Conservation (phyloP, 257 asterid genomes). For the Ligustrum vulgare region DNA sequence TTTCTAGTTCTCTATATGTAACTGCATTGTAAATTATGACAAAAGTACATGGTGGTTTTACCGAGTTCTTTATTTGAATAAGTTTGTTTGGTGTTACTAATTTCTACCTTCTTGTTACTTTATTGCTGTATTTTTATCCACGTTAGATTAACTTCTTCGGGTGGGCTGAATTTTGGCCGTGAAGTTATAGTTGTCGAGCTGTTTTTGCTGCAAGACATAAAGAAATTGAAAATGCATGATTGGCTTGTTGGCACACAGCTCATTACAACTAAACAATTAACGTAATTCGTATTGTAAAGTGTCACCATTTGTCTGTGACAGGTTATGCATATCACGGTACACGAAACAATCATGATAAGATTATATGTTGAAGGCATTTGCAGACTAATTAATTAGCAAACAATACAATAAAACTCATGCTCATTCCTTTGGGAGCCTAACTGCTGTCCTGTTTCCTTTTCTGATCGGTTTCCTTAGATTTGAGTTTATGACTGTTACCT, state of each 20-base stretch:
- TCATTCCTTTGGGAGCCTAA: conserved; percentile 8
- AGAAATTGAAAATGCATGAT: neutral
- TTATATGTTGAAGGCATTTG: neutral
- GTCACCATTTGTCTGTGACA: conserved; percentile 7
- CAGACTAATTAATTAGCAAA: neutral
- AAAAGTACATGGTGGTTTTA: neutral
- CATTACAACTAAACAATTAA: neutral
- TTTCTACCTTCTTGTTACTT: conserved; percentile 5
- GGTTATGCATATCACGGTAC: neutral
- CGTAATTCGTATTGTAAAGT: neutral
- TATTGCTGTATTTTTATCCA: too few species aligned
- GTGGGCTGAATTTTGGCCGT: too few species aligned
- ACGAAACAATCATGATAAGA: neutral
- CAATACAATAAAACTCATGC: neutral
- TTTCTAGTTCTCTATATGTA: neutral
- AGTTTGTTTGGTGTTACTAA: neutral
- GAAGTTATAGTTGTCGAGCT: neutral
- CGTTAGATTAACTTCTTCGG: too few species aligned
- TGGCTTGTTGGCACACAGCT: neutral
- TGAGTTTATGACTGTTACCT: conserved; percentile 3
- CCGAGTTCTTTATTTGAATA: neutral
- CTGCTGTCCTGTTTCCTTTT: conserved; percentile 10
- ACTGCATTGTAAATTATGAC: neutral
- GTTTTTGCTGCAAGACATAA: neutral
- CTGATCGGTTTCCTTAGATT: neutral